Evolutionary conservation across 768 basidiomycete species (phyloP), one percentile per base, ranked within the genome.

Genomic region (Xerocomellus amylosporus): DNA sequence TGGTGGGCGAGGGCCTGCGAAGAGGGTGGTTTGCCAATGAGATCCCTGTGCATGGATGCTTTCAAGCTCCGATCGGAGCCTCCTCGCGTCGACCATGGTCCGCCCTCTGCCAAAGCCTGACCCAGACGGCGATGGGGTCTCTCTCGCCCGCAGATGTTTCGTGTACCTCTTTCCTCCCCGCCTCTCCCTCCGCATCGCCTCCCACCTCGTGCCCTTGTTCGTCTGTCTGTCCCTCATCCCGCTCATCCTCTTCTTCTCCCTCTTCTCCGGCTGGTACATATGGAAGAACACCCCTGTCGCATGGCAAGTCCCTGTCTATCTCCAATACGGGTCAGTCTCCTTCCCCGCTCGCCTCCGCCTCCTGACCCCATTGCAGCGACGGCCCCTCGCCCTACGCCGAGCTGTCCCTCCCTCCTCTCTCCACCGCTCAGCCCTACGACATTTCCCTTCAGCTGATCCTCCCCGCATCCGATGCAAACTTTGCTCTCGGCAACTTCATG

Each of bases 401-500:
- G 37, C 63, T 77, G 4, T 53, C 68, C 1, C 69, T 92, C 0
- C 79, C 83, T 2, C 54, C 67, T 13, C 73, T 92, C 30, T 77
- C 79, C 47, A 63, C 80, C 17, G 73, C 77, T 36, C 90, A 92
- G 58, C 80, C 81, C n/a, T 93, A 93, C 53, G 84, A 90, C 58
- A 74, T 93, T 47, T 84, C 83, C 41, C 71, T 93, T 15, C 79
- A 82, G 49, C 74, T 93, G 15, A 68, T 74, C 28, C 74, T 93
- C 8, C 91, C 91, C 12, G 75, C 81, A 4, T 79, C 79, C 17
- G 82, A 85, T 54, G 69, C 84, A 20, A 93, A 90, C 71, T 74
- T 81, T 61, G 84, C 75, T 5, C 81, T 93, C 3, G 91, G 91
- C 39, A 93, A 93, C 68, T 93, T 93, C 70, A 93, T 93, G 91